These are phyloP conservation scores for Pseudogymnoascus sp. DNA, from an alignment of 2,329 filamentous ascomycete genomes.

Conservation along the genomic window DNA sequence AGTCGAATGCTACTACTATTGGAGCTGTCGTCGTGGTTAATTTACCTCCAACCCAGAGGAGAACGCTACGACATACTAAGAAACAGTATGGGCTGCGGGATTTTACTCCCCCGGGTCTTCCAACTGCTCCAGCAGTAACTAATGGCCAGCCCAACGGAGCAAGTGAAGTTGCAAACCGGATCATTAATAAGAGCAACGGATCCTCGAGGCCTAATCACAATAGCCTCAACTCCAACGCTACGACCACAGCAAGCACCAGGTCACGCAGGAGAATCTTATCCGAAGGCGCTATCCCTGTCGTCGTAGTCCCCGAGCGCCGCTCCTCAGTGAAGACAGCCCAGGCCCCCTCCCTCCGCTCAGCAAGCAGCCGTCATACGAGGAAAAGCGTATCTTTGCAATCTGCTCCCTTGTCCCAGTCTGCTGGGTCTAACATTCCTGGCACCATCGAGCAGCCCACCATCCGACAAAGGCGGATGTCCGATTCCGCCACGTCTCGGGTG, in stretches of 20 bases:
- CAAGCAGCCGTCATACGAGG: constrained; percentile 49
- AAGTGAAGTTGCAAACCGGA: neutral
- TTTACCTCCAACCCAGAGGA: constrained; percentile 37
- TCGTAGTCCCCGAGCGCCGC: constrained; percentile 51
- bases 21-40: constrained; percentile 53
- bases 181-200: constrained; percentile 3
- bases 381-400: constrained; percentile 44
- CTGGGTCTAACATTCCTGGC: constrained; percentile 37
- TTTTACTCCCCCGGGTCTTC: constrained; percentile 29
- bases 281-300: constrained; percentile 52
- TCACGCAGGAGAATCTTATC: constrained; percentile 53
- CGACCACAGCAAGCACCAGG: constrained; percentile 43
- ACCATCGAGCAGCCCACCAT: constrained; percentile 33
- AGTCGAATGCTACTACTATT: constrained; percentile 47
- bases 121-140: neutral
- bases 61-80: constrained; percentile 53
- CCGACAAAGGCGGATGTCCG: constrained; percentile 23
- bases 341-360: constrained; percentile 51
- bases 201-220: constrained; percentile 14
- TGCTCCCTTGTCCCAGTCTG: constrained; percentile 35
- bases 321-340: constrained; percentile 41
- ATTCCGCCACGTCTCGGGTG: constrained; percentile 23
- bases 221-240: constrained; percentile 40
- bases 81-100: constrained; percentile 47
- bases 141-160: neutral